A percentile compares a stretch with the other conserved stretches of the same genome.
Conservation (phyloP, 148 eudicot species). For the Salicornia ramosissima region DNA sequence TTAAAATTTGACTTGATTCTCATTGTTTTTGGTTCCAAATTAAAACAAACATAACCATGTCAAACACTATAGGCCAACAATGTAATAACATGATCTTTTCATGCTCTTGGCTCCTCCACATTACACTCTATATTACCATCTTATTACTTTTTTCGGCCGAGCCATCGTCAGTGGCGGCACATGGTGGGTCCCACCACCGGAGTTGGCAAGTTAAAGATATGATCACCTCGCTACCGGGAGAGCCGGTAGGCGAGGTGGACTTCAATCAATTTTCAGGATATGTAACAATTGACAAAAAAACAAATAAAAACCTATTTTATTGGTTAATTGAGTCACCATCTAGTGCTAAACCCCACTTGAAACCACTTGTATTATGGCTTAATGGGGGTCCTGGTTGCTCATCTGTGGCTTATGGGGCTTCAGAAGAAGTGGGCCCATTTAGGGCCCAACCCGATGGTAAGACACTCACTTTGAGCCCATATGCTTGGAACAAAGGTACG, state of each 20-base stretch:
- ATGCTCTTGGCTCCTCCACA: not conserved
- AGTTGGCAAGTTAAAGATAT: constrained; percentile 13
- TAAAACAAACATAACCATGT: constrained; percentile 12
- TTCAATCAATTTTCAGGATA: constrained; percentile 34
- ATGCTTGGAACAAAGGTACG: constrained; percentile 34
- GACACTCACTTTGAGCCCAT: constrained; percentile 23
- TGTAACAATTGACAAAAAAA: constrained; percentile 26
- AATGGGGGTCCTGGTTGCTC: constrained; percentile 48
- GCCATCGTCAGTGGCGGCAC: not conserved
- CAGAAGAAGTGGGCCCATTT: constrained; percentile 39
- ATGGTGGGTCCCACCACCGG: not conserved
- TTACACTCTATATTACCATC: not conserved
- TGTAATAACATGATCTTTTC: not conserved
- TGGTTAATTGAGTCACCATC: constrained; percentile 33
- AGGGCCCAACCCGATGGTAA: constrained; percentile 42
- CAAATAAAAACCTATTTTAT: constrained; percentile 29
- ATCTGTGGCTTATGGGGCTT: constrained; percentile 44
- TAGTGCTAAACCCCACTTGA: constrained; percentile 9
- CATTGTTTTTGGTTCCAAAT: not conserved
- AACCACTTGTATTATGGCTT: constrained; percentile 37
- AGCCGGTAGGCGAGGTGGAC: constrained; percentile 17
- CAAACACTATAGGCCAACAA: not conserved
- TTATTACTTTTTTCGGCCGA: constrained; percentile 7
- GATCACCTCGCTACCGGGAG: constrained; percentile 28
- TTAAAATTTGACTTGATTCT: no score